Evolutionary conservation across 345 rosid species (phyloP), one percentile per base, ranked within the genome.

Genomic region (Brassica cretica): DNA sequence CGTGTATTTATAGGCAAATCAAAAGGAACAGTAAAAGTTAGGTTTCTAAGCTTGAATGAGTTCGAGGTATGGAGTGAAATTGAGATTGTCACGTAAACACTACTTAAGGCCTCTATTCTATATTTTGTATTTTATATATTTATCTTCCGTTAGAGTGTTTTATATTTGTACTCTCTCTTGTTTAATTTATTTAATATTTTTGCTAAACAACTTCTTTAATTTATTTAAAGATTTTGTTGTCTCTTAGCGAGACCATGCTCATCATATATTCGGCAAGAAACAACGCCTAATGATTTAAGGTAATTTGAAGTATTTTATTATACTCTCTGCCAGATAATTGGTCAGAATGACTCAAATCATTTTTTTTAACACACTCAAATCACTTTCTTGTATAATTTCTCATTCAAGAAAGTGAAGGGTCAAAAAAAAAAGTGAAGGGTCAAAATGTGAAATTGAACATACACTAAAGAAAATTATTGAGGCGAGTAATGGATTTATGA

Each of bases 41-140:
- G 69, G 77, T 78, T 72, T 72, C 7, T 60, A 60, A 21, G 58
- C 33, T 78, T 73, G 82, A 78, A 78, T 73, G 78, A 73, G 74
- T 78, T 78, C 41, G 65, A 67, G 78, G 82, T 78, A 78, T 78
- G 82, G 82, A 66, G 69, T 67, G 74, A 78, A 73, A 78, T 78
- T 78, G 82, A 78, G 82, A 78, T 78, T 73, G 78, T 73, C 78
- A 78, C 82, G 82, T 73, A 78, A 78, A 73, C 78, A 60, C 73
- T 44, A 67, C 63, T 41, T 72, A n/a, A 21, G 63, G 66, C 16
- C 14, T 32, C 72, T 19, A 2, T 49, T 66, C 30, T 58, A 16
- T 30, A 63, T 27, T 4, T 46, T 41, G 4, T 37, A 37, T 37
- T 58, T 66, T 14, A 0, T 6, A 6, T 2, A 61, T 14, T 25